phyloP scores from a whole-genome alignment of 1,284 basidiomycete genomes.

The Cryptococcus floricola region DNA sequence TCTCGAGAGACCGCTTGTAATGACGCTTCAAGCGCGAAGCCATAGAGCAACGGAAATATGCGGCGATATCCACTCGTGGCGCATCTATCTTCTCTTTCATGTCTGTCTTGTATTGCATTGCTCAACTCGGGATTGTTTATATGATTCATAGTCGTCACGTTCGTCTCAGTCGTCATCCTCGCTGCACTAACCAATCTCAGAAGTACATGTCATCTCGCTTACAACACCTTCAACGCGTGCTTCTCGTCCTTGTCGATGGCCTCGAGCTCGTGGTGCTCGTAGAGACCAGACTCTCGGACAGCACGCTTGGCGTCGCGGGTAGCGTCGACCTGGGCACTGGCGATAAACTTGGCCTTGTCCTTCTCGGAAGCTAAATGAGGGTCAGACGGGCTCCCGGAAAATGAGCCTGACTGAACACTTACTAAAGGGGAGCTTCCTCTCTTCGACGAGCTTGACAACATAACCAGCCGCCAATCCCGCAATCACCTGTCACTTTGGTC shows the following conservation, averaged over 20 bases:
- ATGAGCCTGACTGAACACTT: slow-evolving; percentile 6
- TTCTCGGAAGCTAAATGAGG: slow-evolving; percentile 19
- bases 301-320: slow-evolving; percentile 31
- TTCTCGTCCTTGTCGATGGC: slow-evolving; percentile 31
- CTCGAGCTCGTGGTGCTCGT: slow-evolving; percentile 27
- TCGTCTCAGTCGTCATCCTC: neutral
- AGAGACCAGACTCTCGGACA: slow-evolving; percentile 31
- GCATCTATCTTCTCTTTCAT: too few relatives aligned
- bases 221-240: slow-evolving; percentile 22
- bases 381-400: neutral
- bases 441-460: slow-evolving; percentile 31
- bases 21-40: neutral
- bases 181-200: neutral
- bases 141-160: neutral
- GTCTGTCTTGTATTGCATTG: neutral
- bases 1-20: neutral
- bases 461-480: slow-evolving; percentile 27
- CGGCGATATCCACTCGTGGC: neutral
- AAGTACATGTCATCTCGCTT: neutral
- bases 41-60: neutral
- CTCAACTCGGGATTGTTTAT: neutral
- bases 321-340: slow-evolving; percentile 24
- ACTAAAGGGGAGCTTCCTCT: slow-evolving; percentile 37
- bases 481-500: slow-evolving; percentile 23
- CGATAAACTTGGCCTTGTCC: slow-evolving; percentile 29